phyloP scores from a whole-genome alignment of 1,284 basidiomycete species.

The Xerocomus nothofagi region DNA sequence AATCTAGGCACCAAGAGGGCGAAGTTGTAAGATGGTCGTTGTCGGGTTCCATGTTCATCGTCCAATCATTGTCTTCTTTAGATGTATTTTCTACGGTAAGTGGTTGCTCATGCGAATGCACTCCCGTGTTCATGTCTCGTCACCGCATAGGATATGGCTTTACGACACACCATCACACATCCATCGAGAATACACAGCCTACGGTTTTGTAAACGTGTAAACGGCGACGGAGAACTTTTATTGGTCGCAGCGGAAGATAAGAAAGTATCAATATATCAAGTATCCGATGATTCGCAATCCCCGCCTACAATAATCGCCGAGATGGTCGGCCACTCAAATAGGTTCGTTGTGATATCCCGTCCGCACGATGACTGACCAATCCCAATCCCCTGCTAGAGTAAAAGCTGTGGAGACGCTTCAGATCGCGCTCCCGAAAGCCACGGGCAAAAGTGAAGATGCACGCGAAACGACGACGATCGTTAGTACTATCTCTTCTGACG shows the following conservation, averaged over 20 bases:
- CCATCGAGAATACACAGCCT: slow-evolving; percentile 80
- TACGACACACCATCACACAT: slow-evolving; percentile 71
- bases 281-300: slow-evolving; percentile 43
- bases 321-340: slow-evolving; percentile 71
- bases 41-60: slow-evolving; percentile 73
- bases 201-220: slow-evolving; percentile 61
- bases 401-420: slow-evolving; percentile 67
- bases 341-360: slow-evolving; percentile 45
- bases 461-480: slow-evolving; percentile 58
- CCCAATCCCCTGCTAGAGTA: slow-evolving; percentile 45
- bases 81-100: slow-evolving; percentile 80
- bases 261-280: slow-evolving; percentile 71
- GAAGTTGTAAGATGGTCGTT: slow-evolving; percentile 85
- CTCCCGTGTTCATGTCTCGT: slow-evolving; percentile 1
- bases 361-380: background rate
- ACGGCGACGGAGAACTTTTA: slow-evolving; percentile 62
- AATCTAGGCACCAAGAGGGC: slow-evolving; percentile 57
- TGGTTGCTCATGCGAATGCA: slow-evolving; percentile 4
- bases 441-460: slow-evolving; percentile 12
- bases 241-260: slow-evolving; percentile 87
- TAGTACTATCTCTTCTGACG: slow-evolving; percentile 81
- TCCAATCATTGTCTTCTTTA: slow-evolving; percentile 75
- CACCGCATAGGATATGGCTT: slow-evolving; percentile 60
- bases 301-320: slow-evolving; percentile 56
- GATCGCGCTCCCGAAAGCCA: slow-evolving; percentile 50